Percentiles rank a stretch among this genome's conserved stretches.
phyloP scores from a whole-genome alignment of 2,329 filamentous ascomycete species.

The Exophiala aquamarina region DNA sequence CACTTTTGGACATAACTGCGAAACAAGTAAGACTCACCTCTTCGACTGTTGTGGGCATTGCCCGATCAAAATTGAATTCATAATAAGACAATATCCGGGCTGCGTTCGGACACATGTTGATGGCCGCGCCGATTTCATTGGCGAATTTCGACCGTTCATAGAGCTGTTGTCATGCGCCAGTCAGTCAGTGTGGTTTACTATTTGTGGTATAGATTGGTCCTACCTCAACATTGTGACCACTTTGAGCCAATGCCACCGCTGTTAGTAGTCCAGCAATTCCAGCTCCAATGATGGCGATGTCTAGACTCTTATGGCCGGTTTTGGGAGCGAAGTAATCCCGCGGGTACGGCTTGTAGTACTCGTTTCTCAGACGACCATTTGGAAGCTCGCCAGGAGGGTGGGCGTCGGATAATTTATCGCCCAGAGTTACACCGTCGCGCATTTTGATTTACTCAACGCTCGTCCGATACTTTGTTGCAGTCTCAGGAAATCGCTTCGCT shows the following conservation, averaged over 20 bases:
- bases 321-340: slow-evolving; percentile 15
- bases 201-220: slow-evolving; percentile 7
- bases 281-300: slow-evolving; percentile 30
- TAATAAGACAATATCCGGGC: slow-evolving; percentile 27
- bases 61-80: slow-evolving; percentile 27
- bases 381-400: too few relatives aligned
- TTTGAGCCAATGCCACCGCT: slow-evolving; percentile 32
- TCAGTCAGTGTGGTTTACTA: background rate
- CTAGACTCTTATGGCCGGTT: slow-evolving; percentile 11
- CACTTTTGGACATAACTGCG: too few relatives aligned
- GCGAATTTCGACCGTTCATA: slow-evolving; percentile 31
- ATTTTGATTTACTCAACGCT: too few relatives aligned
- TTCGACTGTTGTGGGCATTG: slow-evolving; percentile 5
- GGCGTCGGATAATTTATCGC: too few relatives aligned
- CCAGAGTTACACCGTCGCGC: too few relatives aligned
- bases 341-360: slow-evolving; percentile 13
- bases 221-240: slow-evolving; percentile 34
- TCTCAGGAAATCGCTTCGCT: too few relatives aligned
- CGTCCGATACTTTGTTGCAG: too few relatives aligned
- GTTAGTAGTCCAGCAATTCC: slow-evolving; percentile 34
- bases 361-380: slow-evolving; percentile 5
- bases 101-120: slow-evolving; percentile 33
- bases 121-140: slow-evolving; percentile 33
- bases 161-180: slow-evolving; percentile 23
- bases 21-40: slow-evolving; percentile 2